Evolutionary conservation across 306 rosid species (phyloP).

Genomic region (Aeschynomene evenia): DNA sequence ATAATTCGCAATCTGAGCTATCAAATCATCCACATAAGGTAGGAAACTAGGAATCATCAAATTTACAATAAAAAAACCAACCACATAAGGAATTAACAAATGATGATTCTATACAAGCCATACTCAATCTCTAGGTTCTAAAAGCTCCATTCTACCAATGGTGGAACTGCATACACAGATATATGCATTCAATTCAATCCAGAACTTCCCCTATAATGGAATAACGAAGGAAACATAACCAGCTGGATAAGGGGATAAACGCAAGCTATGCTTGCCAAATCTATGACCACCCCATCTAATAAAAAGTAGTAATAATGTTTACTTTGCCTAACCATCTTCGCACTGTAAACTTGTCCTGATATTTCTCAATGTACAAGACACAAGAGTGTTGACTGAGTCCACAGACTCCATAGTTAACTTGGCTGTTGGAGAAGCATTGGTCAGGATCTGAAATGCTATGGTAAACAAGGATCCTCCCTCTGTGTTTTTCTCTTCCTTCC

Average conservation of each 20-base stretch:
- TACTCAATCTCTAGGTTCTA: constrained; percentile 33
- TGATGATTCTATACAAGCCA: constrained; percentile 40
- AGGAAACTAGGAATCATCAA: background rate
- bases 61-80: constrained; percentile 3
- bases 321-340: constrained; percentile 63
- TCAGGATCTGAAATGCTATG: constrained; percentile 72
- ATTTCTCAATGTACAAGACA: constrained; percentile 75
- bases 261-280: constrained; percentile 34
- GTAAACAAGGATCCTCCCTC: constrained; percentile 91
- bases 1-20: background rate
- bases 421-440: constrained; percentile 77
- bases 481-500: constrained; percentile 61
- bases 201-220: constrained; percentile 32
- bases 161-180: constrained; percentile 30
- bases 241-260: background rate
- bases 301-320: constrained; percentile 26
- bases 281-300: constrained; percentile 30
- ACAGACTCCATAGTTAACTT: constrained; percentile 80
- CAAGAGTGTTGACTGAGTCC: constrained; percentile 73
- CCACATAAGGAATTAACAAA: constrained; percentile 36
- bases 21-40: background rate
- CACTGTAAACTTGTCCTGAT: constrained; percentile 87
- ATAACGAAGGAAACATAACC: constrained; percentile 41
- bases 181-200: constrained; percentile 25
- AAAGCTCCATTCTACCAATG: constrained; percentile 28